These are phyloP conservation scores for Russula sp. DNA, from an alignment of 768 basidiomycete species.

Conservation along the genomic window DNA sequence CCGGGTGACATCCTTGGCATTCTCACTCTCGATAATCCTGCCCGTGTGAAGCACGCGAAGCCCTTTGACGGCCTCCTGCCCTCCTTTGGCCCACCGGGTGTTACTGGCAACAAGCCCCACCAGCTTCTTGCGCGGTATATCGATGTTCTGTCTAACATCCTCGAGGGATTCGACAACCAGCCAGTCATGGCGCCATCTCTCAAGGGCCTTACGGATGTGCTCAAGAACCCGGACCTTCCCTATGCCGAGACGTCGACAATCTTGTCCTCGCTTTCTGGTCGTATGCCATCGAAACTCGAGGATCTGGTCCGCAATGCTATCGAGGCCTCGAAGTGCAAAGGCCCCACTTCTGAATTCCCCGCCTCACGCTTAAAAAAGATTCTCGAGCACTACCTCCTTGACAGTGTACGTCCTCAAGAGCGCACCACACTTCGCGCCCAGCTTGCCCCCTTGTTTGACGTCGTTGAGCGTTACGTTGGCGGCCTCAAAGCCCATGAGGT, in stretches of 20 bases:
- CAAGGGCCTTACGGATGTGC: constrained; percentile 77
- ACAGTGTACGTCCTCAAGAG: constrained; percentile 75
- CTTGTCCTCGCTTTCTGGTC: constrained; percentile 83
- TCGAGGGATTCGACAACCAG: constrained; percentile 96
- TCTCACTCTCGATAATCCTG: constrained; percentile 91
- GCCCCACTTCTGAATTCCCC: constrained; percentile 81
- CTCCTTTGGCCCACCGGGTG: constrained; percentile 75
- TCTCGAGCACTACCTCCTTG: constrained; percentile 79
- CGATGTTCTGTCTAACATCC: constrained; percentile 78
- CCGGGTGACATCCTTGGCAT: constrained; percentile 98
- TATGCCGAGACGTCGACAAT: constrained; percentile 81
- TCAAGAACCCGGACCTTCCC: constrained; percentile 82
- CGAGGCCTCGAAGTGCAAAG: constrained; percentile 68
- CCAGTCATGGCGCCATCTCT: constrained; percentile 81
- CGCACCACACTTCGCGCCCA: constrained; percentile 71
- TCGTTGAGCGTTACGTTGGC: constrained; percentile 70
- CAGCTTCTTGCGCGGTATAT: constrained; percentile 75
- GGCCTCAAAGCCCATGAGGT: constrained; percentile 88
- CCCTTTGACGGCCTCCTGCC: constrained; percentile 95
- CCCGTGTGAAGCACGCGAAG: constrained; percentile 95
- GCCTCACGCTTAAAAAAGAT: constrained; percentile 79
- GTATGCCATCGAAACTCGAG: constrained; percentile 89
- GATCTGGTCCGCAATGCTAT: constrained; percentile 75
- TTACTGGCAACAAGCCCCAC: constrained; percentile 84
- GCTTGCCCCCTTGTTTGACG: constrained; percentile 62